phyloP scores from a whole-genome alignment of 2,329 filamentous ascomycete genomes.

The Penicillium sp. region DNA sequence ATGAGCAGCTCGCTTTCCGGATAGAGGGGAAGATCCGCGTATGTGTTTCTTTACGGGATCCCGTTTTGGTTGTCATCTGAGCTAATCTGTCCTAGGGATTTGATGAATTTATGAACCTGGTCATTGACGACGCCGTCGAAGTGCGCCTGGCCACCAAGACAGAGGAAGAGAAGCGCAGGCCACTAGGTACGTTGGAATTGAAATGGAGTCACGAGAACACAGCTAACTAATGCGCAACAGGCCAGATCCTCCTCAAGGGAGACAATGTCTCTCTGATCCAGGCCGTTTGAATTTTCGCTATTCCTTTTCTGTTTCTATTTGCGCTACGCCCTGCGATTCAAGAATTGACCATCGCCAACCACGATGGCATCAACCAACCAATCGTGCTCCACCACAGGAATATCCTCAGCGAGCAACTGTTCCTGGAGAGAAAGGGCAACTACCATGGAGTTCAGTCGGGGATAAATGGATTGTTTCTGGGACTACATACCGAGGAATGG shows the following conservation, averaged over 20 bases:
- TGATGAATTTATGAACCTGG: constrained; percentile 99
- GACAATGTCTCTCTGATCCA: constrained; percentile 85
- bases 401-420: constrained; percentile 69
- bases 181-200: constrained; percentile 61
- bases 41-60: constrained; percentile 34
- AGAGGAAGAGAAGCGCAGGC: constrained; percentile 72
- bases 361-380: constrained; percentile 75
- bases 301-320: constrained; percentile 15
- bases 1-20: constrained; percentile 88
- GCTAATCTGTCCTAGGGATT: constrained; percentile 66
- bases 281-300: constrained; percentile 35
- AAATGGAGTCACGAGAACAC: background rate
- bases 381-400: constrained; percentile 76
- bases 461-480: constrained; percentile 15
- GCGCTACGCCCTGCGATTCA: constrained; percentile 31
- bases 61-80: background rate
- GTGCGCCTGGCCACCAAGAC: constrained; percentile 81
- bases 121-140: constrained; percentile 92
- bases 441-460: constrained; percentile 37
- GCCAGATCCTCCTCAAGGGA: constrained; percentile 81
- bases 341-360: constrained; percentile 64
- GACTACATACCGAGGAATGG: constrained; percentile 57
- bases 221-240: constrained; percentile 41
- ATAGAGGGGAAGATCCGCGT: constrained; percentile 97
- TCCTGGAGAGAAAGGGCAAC: constrained; percentile 81